Conservation (phyloP, 2,329 filamentous ascomycete species). For the Aureobasidium zeae region DNA sequence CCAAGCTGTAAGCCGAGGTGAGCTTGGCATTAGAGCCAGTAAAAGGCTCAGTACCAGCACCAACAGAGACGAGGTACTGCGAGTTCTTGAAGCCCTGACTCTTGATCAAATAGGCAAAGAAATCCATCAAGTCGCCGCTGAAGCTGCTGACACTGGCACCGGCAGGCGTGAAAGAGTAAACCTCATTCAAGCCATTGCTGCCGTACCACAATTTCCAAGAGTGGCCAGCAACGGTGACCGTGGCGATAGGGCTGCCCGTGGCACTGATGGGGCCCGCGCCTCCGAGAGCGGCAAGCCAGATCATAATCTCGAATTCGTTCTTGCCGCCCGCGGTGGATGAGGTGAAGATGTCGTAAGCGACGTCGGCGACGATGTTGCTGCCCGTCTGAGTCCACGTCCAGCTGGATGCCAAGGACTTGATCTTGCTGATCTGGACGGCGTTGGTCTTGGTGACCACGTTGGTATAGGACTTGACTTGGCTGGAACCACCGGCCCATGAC, state of each 20-base stretch:
- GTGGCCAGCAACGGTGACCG: slow-evolving; percentile 43
- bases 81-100: slow-evolving; percentile 40
- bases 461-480: slow-evolving; percentile 37
- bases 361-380: slow-evolving; percentile 44
- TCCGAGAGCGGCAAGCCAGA: slow-evolving; percentile 52
- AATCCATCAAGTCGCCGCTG: slow-evolving; percentile 48
- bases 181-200: slow-evolving; percentile 49
- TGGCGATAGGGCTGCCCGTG: slow-evolving; percentile 43
- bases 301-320: slow-evolving; percentile 56
- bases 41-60: slow-evolving; percentile 50
- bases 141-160: slow-evolving; percentile 41
- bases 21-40: slow-evolving; percentile 41
- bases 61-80: slow-evolving; percentile 47
- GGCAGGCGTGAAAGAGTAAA: slow-evolving; percentile 51
- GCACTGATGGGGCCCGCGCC: slow-evolving; percentile 53
- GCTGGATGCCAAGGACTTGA: slow-evolving; percentile 36
- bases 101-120: slow-evolving; percentile 47
- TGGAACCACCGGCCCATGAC: slow-evolving; percentile 24
- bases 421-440: slow-evolving; percentile 24
- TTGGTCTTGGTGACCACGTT: slow-evolving; percentile 31
- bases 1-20: slow-evolving; percentile 23
- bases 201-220: slow-evolving; percentile 53
- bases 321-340: slow-evolving; percentile 37
- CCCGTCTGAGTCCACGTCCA: slow-evolving; percentile 45
- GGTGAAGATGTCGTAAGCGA: slow-evolving; percentile 55